Evolutionary conservation across 148 eudicot species (phyloP).

Genomic region (Rhododendron henanense): DNA sequence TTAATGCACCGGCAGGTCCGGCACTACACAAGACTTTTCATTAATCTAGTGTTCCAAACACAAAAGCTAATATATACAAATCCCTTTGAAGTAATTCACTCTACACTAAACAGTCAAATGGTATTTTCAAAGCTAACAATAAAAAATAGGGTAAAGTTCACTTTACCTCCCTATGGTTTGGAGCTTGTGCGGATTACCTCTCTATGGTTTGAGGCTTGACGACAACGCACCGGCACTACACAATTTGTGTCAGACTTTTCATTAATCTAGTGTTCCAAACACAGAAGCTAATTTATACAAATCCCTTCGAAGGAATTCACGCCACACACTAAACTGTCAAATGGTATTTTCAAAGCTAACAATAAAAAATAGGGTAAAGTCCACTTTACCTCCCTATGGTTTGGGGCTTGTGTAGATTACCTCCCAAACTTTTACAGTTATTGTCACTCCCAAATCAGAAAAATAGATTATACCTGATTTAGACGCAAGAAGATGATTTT

Average conservation of each 20-base stretch:
- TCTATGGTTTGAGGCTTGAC: background rate
- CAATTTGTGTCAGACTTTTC: background rate
- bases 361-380: background rate
- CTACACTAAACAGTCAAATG: background rate
- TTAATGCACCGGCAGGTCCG: background rate
- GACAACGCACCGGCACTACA: background rate
- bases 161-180: background rate
- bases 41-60: background rate
- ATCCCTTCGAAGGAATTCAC: background rate
- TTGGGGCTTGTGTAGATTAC: too few species aligned
- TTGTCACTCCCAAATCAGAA: too few species aligned
- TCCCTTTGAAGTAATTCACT: background rate
- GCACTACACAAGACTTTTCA: background rate
- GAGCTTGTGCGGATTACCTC: too few species aligned
- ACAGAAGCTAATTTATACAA: background rate
- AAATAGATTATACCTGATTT: too few species aligned
- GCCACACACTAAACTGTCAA: background rate
- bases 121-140: background rate
- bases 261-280: background rate
- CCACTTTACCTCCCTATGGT: background rate
- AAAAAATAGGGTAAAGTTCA: background rate
- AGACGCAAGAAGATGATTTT: too few species aligned
- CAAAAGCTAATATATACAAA: background rate
- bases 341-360: background rate
- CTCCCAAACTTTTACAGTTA: too few species aligned